Conservation (phyloP, 2,329 filamentous ascomycete species). For the Stachybotrys elegans region DNA sequence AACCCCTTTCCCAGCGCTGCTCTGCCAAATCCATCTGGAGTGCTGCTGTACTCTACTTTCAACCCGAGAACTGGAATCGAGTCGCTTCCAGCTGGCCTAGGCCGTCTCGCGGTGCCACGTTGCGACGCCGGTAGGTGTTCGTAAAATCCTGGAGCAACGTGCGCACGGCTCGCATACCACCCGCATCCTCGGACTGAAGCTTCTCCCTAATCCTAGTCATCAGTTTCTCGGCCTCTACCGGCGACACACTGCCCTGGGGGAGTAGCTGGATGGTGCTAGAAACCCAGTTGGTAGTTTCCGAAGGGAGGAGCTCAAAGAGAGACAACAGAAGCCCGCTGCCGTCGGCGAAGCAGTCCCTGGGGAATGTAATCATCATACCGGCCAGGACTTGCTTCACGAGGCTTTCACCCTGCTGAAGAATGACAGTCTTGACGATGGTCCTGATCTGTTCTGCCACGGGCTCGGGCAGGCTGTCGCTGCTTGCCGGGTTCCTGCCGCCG, state of each 20-base stretch:
- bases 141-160: slow-evolving; percentile 93
- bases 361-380: slow-evolving; percentile 99
- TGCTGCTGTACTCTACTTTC: slow-evolving; percentile 9
- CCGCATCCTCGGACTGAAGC: slow-evolving; percentile 58
- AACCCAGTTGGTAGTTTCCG: slow-evolving; percentile 76
- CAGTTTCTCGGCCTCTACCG: slow-evolving; percentile 74
- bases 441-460: slow-evolving; percentile 65
- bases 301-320: slow-evolving; percentile 81
- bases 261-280: slow-evolving; percentile 78
- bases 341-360: slow-evolving; percentile 90
- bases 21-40: slow-evolving; percentile 5
- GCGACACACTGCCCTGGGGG: slow-evolving; percentile 74
- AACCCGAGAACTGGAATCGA: slow-evolving; percentile 71
- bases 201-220: slow-evolving; percentile 76
- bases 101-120: slow-evolving; percentile 91
- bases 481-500: slow-evolving; percentile 69
- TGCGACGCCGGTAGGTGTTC: slow-evolving; percentile 85
- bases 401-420: slow-evolving; percentile 65
- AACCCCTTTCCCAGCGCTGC: slow-evolving; percentile 7
- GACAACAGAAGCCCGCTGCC: slow-evolving; percentile 88
- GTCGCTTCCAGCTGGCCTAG: slow-evolving; percentile 81
- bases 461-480: slow-evolving; percentile 50
- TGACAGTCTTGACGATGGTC: slow-evolving; percentile 65
- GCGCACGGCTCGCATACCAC: slow-evolving; percentile 69
- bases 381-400: slow-evolving; percentile 87